Percentiles rank a stretch among this genome's conserved stretches.
phyloP scores from a whole-genome alignment of 768 basidiomycete species.

The Tricholoma terreum region DNA sequence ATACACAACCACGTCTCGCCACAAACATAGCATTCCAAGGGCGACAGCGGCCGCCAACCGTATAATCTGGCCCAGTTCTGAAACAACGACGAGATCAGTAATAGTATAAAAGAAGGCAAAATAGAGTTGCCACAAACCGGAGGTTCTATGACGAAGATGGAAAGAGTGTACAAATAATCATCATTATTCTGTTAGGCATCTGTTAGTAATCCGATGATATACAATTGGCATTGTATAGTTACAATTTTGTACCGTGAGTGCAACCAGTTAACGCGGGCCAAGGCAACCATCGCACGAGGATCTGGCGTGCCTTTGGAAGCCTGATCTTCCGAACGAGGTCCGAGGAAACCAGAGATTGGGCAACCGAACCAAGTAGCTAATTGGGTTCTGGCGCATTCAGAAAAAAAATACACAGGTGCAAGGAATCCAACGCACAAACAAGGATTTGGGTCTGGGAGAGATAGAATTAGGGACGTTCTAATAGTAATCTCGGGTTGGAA shows the following conservation, averaged over 20 bases:
- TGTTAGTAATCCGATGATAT: conserved; percentile 5
- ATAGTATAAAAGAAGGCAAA: neutral
- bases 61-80: conserved; percentile 40
- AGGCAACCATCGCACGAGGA: conserved; percentile 38
- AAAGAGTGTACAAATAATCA: conserved; percentile 41
- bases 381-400: neutral
- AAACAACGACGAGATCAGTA: neutral
- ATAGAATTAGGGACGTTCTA: neutral
- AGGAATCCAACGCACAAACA: conserved; percentile 28
- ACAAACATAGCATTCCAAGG: conserved; percentile 39
- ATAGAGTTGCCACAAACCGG: conserved; percentile 23
- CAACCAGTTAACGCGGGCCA: conserved; percentile 42
- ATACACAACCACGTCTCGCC: neutral
- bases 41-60: conserved; percentile 44
- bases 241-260: conserved; percentile 42
- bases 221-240: neutral
- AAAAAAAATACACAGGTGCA: neutral
- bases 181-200: conserved; percentile 31
- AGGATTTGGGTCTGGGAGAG: conserved; percentile 40
- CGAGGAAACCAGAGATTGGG: conserved; percentile 28
- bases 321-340: conserved; percentile 8
- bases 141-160: conserved; percentile 37
- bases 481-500: neutral
- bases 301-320: conserved; percentile 23
- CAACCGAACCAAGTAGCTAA: conserved; percentile 36